A percentile compares a stretch with the other conserved stretches of the same genome.
phyloP scores from a whole-genome alignment of 345 rosid genomes.

The Leavenworthia alabamica region DNA sequence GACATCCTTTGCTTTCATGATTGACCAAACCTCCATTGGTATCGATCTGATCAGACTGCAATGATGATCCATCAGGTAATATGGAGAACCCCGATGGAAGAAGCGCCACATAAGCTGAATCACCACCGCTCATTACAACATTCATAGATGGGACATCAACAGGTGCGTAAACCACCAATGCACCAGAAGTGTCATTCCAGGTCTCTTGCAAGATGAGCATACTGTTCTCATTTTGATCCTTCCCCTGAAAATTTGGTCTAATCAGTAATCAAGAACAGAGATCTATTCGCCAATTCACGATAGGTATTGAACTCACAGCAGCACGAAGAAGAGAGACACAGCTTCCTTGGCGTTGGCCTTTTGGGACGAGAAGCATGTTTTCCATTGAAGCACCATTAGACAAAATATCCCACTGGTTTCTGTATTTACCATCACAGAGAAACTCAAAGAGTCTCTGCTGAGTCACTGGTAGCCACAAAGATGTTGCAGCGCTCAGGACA shows the following conservation, averaged over 20 bases:
- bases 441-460: conserved; percentile 54
- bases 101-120: conserved; percentile 36
- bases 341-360: conserved; percentile 34
- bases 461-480: conserved; percentile 56
- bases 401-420: conserved; percentile 60
- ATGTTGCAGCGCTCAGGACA: conserved; percentile 50
- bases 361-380: conserved; percentile 38
- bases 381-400: conserved; percentile 43
- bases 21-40: neutral
- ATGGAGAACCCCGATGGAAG: conserved; percentile 64
- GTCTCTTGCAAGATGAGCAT: conserved; percentile 65
- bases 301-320: conserved; percentile 35
- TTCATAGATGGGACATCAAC: conserved; percentile 42
- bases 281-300: neutral
- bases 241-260: conserved; percentile 29
- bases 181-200: conserved; percentile 49
- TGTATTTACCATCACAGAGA: conserved; percentile 38
- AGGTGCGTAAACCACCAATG: conserved; percentile 58
- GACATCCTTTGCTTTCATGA: conserved; percentile 33
- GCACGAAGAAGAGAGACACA: conserved; percentile 51
- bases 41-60: conserved; percentile 12
- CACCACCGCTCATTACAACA: conserved; percentile 44
- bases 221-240: conserved; percentile 28
- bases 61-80: conserved; percentile 34
- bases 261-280: neutral